Conservation (phyloP, 2,329 filamentous ascomycete genomes). For the Stylonectria norvegica region DNA sequence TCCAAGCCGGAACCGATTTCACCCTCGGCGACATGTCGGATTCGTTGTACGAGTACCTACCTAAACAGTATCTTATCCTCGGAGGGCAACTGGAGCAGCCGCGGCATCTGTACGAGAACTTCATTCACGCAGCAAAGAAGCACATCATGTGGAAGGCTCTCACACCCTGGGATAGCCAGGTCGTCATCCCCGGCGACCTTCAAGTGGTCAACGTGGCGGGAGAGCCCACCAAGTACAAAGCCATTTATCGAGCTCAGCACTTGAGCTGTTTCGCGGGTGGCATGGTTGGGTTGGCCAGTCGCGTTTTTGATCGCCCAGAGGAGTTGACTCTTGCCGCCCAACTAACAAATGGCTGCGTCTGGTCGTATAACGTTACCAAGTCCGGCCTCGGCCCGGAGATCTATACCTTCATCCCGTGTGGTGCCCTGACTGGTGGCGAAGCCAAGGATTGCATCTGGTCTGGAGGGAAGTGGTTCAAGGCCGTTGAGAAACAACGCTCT, state of each 20-base stretch:
- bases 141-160: constrained; percentile 67
- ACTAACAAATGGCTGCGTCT: constrained; percentile 62
- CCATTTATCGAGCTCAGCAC: constrained; percentile 49
- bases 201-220: constrained; percentile 27
- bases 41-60: constrained; percentile 63
- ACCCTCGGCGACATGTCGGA: constrained; percentile 56
- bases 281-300: constrained; percentile 62
- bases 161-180: constrained; percentile 53
- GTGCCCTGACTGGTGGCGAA: constrained; percentile 24
- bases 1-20: constrained; percentile 42
- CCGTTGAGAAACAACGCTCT: constrained; percentile 23
- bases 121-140: constrained; percentile 46
- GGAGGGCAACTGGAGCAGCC: constrained; percentile 47
- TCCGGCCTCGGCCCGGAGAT: constrained; percentile 59
- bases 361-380: constrained; percentile 56
- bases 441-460: constrained; percentile 35
- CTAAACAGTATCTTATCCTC: constrained; percentile 62
- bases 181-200: constrained; percentile 60
- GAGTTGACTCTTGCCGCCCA: constrained; percentile 57
- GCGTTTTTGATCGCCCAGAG: constrained; percentile 51
- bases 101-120: constrained; percentile 34
- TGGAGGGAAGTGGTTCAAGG: constrained; percentile 29
- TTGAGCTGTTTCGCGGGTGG: constrained; percentile 64
- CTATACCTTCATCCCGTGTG: constrained; percentile 46
- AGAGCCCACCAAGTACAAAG: constrained; percentile 25